Evolutionary conservation across 768 basidiomycete species (phyloP), one percentile per base, ranked within the genome.

Genomic region (Termitomyces bulborhizus): DNA sequence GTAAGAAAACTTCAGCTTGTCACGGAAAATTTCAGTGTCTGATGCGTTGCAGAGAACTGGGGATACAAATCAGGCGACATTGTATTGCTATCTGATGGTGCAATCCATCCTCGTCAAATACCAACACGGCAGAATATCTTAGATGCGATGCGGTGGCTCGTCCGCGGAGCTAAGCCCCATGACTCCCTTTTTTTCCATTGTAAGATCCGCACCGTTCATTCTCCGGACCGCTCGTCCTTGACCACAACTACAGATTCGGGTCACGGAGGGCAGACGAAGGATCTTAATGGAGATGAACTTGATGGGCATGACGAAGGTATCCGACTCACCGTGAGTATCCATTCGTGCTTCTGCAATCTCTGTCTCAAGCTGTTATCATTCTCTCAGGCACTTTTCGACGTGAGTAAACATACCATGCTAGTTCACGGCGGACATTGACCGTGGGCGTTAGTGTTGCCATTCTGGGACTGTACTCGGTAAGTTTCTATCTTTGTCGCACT

Each of bases 251-350:
- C 6, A 90, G 88, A 92, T 70, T 96, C 94, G 1, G 96, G 95
- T 0, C 95, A 98, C 63, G 96, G 97, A n/a, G 96, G 94, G 9
- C 94, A 95, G 65, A 85, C 86, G 3, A 76, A 75, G 51, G 93
- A 97, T 69, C 57, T 71, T 1, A 79, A 90, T 60, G 90, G 89
- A 3, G 90, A 92, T 60, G 86, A 95, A 69, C 71, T 76, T 0
- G 88, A 90, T 62, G 93, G 93, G 6, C 80, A 73, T 52, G 91
- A 94, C 58, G 91, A 93, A 77, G 82, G 85, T 84, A 54, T 27
- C n/a, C 27, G 79, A 11, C 68, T 82, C 24, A 82, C 79, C 16
- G 80, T 81, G 55, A 54, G 77, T 61, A 34, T 0, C 32, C 36
- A 39, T 27, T 21, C 2, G 42, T 48, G 18, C 49, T 21, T 15